Conservation (phyloP, 2,329 filamentous ascomycete genomes). For the Fusarium torulosum region DNA sequence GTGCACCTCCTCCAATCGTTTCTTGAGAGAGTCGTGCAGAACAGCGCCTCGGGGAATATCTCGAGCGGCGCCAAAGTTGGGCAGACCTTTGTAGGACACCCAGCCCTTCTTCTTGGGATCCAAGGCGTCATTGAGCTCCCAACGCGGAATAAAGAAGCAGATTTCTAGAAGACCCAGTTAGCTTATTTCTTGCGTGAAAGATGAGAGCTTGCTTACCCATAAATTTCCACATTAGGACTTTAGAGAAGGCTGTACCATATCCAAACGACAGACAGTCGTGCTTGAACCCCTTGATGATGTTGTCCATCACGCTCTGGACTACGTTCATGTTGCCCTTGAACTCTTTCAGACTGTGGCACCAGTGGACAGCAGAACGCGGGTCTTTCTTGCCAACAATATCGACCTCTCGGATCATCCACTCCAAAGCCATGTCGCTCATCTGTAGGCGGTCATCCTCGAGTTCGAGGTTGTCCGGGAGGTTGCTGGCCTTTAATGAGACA, state of each 20-base stretch:
- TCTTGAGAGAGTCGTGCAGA: conserved; percentile 1
- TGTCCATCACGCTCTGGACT: conserved; percentile 35
- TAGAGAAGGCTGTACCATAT: conserved; percentile 53
- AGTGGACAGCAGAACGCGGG: conserved; percentile 49
- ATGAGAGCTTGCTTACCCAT: conserved; percentile 51
- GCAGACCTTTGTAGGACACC: background rate
- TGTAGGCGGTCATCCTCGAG: conserved; percentile 52
- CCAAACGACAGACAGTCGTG: conserved; percentile 56
- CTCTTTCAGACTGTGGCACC: conserved; percentile 44
- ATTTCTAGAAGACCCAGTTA: background rate
- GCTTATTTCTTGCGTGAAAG: accelerated
- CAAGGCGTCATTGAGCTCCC: background rate
- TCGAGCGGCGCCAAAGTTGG: background rate
- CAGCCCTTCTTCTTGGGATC: background rate
- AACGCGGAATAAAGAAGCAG: background rate
- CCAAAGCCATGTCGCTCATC: conserved; percentile 63
- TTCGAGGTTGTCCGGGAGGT: conserved; percentile 39
- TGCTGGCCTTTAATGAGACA: conserved; percentile 49
- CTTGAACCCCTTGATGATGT: conserved; percentile 44
- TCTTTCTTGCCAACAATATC: conserved; percentile 53
- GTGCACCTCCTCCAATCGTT: accelerated
- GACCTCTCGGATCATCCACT: conserved; percentile 66
- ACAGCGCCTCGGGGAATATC: conserved; percentile 1
- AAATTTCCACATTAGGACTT: conserved; percentile 58
- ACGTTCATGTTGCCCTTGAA: conserved; percentile 51